These are phyloP conservation scores for Neolecta irregularis DNA, from an alignment of 1,139 yeast genomes.

Conservation along the genomic window DNA sequence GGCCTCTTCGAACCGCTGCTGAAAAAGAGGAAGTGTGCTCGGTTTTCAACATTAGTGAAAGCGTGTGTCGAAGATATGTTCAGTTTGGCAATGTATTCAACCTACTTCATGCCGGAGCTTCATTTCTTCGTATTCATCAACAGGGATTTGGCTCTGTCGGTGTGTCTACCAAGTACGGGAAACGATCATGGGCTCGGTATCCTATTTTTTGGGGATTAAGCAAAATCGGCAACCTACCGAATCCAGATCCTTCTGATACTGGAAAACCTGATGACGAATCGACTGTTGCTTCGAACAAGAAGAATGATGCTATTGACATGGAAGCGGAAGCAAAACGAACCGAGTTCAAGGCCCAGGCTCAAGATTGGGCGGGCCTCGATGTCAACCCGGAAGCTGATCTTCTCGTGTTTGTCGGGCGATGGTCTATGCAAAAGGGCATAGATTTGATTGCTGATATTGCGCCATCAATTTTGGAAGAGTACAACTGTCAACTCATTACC, in stretches of 20 bases:
- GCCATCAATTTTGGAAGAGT: slow-evolving; percentile 11
- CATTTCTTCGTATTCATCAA: slow-evolving; percentile 13
- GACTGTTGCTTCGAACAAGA: slow-evolving; percentile 5
- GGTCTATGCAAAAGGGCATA: slow-evolving; percentile 14
- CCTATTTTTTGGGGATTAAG: slow-evolving; percentile 14
- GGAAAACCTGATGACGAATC: slow-evolving; percentile 7
- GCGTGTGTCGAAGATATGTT: slow-evolving; percentile 11
- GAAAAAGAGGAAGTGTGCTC: slow-evolving; percentile 12
- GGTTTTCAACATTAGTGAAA: slow-evolving; percentile 9
- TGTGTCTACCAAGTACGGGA: slow-evolving; percentile 13
- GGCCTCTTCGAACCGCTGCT: slow-evolving; percentile 13
- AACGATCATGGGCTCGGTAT: slow-evolving; percentile 13
- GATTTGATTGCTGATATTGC: slow-evolving; percentile 13
- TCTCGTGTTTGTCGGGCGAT: slow-evolving; percentile 14
- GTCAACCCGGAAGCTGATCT: slow-evolving; percentile 12
- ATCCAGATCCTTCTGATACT: slow-evolving; percentile 14
- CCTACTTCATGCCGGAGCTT: slow-evolving; percentile 11
- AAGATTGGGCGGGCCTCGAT: slow-evolving; percentile 13
- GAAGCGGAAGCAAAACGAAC: slow-evolving; percentile 11
- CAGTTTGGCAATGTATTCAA: slow-evolving; percentile 14
- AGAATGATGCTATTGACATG: too few species aligned
- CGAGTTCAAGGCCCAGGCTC: slow-evolving; percentile 11
- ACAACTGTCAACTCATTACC: slow-evolving; percentile 12
- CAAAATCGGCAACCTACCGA: slow-evolving; percentile 12
- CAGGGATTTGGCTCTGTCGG: slow-evolving; percentile 14